These are phyloP conservation scores for Rubroshorea leprosula DNA, from an alignment of 345 rosid genomes.

Conservation along the genomic window DNA sequence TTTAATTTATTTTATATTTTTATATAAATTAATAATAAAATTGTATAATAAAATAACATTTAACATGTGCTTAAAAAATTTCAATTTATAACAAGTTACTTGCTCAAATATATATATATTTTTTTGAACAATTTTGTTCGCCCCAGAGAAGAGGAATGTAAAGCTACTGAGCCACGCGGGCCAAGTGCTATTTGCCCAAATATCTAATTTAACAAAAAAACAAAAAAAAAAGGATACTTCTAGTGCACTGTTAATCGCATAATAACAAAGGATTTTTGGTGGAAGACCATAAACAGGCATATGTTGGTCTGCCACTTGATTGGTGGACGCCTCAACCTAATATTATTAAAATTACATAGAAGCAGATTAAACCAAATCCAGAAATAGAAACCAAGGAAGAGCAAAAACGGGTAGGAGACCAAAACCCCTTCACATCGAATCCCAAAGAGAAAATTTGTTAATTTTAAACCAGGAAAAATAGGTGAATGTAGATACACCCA, in stretches of 20 bases:
- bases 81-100: no score
- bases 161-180: no score
- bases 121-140: no score
- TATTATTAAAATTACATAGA: not conserved
- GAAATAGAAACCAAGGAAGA: not conserved
- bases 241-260: constrained; percentile 59
- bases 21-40: no score
- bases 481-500: not conserved
- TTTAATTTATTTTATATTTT: no score
- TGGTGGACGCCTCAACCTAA: constrained; percentile 84
- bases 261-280: constrained; percentile 60
- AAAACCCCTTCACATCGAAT: not conserved
- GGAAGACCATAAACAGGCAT: constrained; percentile 73
- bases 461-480: not conserved
- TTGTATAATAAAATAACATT: no score
- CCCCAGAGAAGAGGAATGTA: no score
- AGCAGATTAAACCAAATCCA: not conserved
- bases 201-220: not conserved
- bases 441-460: not conserved
- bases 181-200: no score
- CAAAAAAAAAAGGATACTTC: constrained; percentile 29
- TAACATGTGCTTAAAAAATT: no score
- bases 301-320: constrained; percentile 67
- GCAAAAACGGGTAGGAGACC: not conserved
- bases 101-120: no score